phyloP scores from a whole-genome alignment of 352 stramenopile genomes.

The Globisporangium yorkense region DNA sequence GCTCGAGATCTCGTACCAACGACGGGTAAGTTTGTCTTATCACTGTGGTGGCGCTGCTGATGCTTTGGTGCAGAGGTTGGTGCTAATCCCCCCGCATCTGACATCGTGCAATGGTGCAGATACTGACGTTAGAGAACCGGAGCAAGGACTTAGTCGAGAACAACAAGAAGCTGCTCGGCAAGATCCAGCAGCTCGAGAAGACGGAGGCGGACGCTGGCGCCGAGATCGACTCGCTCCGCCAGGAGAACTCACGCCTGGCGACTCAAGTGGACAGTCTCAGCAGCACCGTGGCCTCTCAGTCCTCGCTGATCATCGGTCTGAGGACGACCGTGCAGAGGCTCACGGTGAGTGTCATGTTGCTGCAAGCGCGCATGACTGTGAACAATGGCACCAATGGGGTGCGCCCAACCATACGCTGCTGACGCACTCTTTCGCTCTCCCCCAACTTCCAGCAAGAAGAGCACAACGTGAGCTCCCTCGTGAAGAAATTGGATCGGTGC shows the following conservation, averaged over 20 bases:
- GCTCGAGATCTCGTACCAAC: conserved; percentile 58
- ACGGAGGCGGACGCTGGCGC: conserved; percentile 31
- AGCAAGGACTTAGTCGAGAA: conserved; percentile 56
- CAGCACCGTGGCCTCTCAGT: conserved; percentile 50
- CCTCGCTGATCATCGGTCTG: conserved; percentile 48
- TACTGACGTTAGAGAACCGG: conserved; percentile 53
- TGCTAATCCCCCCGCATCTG: not conserved
- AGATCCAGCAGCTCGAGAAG: conserved; percentile 61
- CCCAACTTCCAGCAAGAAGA: conserved; percentile 32
- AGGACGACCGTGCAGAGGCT: conserved; percentile 45
- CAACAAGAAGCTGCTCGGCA: conserved; percentile 61
- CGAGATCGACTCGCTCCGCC: conserved; percentile 25
- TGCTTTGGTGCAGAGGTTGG: not conserved
- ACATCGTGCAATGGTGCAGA: conserved; percentile 15
- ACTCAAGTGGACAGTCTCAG: conserved; percentile 35
- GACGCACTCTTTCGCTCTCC: not conserved
- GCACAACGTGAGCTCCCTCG: conserved; percentile 31
- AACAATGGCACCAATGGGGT: not conserved
- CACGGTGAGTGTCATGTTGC: conserved; percentile 21
- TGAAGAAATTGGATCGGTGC: conserved; percentile 37
- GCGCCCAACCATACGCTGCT: not conserved
- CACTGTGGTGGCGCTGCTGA: no score
- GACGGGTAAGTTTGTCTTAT: conserved; percentile 28
- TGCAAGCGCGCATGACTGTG: not conserved
- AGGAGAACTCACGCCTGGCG: conserved; percentile 37